phyloP scores from a whole-genome alignment of 148 eudicot genomes.

The Rhododendron ferrugineum region DNA sequence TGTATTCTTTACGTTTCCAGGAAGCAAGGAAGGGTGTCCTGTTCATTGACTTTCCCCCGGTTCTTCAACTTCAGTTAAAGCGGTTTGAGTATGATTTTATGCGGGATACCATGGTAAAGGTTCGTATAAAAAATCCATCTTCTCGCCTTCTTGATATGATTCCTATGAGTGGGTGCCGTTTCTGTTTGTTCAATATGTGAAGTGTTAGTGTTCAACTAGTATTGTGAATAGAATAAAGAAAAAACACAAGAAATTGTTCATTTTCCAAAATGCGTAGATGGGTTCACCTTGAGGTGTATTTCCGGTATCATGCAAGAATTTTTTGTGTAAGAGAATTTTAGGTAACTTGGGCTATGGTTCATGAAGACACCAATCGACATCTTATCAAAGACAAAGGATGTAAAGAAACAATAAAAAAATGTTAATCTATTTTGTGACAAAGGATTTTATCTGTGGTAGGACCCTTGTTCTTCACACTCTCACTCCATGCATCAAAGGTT shows the following conservation, averaged over 20 bases:
- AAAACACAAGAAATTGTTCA: not conserved
- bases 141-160: not conserved
- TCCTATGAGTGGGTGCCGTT: not conserved
- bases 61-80: constrained; percentile 84
- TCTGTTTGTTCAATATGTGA: not conserved
- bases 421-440: not conserved
- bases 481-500: not conserved
- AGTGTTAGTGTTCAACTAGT: not conserved
- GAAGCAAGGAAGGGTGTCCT: constrained; percentile 89
- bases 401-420: not conserved
- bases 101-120: constrained; percentile 86
- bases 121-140: constrained; percentile 16
- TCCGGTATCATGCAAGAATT: not conserved
- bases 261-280: not conserved
- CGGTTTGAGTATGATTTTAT: constrained; percentile 82
- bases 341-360: not conserved
- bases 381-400: not conserved
- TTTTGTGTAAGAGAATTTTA: not conserved
- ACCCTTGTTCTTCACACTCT: not conserved
- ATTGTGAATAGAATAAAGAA: not conserved
- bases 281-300: not conserved
- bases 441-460: not conserved
- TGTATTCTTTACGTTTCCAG: constrained; percentile 27
- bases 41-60: constrained; percentile 85
- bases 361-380: not conserved